A percentile compares a stretch with the other conserved stretches of the same genome.
These are phyloP conservation scores for Saccharomycopsis selenospora DNA, from an alignment of 805 yeast species.

Conservation along the genomic window DNA sequence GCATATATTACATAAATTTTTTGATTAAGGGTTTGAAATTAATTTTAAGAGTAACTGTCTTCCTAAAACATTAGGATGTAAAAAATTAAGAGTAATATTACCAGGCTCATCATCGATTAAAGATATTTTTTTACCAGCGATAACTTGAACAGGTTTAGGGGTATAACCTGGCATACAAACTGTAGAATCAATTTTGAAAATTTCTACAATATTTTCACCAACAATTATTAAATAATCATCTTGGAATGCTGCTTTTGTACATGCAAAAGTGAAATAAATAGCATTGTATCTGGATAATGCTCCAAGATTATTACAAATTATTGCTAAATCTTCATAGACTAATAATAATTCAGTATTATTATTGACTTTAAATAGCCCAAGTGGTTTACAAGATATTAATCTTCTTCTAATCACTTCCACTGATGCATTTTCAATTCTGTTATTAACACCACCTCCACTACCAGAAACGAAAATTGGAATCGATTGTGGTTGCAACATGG, in stretches of 20 bases:
- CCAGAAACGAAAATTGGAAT: constrained; percentile 42
- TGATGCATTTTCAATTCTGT: constrained; percentile 24
- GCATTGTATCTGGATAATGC: constrained; percentile 38
- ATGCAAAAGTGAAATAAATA: constrained; percentile 36
- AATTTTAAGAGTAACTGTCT: too few relatives aligned
- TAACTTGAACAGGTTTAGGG: constrained; percentile 53
- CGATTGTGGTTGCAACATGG: constrained; percentile 45
- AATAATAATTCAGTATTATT: constrained; percentile 48
- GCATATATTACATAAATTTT: too few relatives aligned
- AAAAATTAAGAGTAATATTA: constrained; percentile 39
- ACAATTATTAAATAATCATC: constrained; percentile 45
- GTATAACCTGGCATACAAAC: constrained; percentile 29
- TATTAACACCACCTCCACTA: neutral
- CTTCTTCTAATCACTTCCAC: constrained; percentile 36
- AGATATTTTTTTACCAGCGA: constrained; percentile 61
- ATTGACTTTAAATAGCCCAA: constrained; percentile 56
- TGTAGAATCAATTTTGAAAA: constrained; percentile 49
- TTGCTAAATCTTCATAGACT: constrained; percentile 65
- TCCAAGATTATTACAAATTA: constrained; percentile 56
- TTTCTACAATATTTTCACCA: constrained; percentile 62
- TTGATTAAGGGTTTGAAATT: too few relatives aligned
- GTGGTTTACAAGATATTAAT: constrained; percentile 37
- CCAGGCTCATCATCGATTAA: constrained; percentile 35
- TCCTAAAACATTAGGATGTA: constrained; percentile 44
- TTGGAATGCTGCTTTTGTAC: constrained; percentile 35